Evolutionary conservation across 305 asterid species (phyloP).

Genomic region (Solanum chacoense): DNA sequence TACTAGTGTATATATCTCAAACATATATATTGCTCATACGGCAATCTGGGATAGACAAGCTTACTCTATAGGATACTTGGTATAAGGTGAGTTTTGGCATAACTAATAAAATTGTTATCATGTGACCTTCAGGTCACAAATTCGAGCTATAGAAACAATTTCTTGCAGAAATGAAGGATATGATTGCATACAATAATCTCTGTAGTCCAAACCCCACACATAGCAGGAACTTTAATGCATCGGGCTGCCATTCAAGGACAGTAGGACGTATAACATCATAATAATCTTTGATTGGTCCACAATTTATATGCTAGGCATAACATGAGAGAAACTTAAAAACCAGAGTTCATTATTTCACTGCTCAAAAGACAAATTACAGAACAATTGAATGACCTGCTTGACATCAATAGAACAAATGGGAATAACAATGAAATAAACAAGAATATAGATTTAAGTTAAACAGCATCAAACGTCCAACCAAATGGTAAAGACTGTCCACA

Average conservation of each 20-base stretch:
- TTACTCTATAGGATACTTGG: neutral
- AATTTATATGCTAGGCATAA: neutral
- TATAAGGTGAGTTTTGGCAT: neutral
- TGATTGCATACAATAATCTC: neutral
- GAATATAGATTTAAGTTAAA: neutral
- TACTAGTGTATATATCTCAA: neutral
- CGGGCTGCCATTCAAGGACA: neutral
- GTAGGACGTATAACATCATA: neutral
- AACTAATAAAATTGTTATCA: neutral
- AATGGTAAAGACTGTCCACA: neutral
- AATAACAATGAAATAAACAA: neutral
- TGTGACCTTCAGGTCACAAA: accelerated
- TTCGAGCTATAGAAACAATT: neutral
- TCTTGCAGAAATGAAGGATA: neutral
- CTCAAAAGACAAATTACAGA: neutral
- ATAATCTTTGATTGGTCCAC: neutral
- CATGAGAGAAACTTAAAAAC: neutral
- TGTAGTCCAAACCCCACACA: neutral
- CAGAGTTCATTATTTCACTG: neutral
- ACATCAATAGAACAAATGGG: neutral
- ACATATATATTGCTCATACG: neutral
- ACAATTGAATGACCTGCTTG: neutral
- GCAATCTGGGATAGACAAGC: neutral
- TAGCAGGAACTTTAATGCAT: neutral
- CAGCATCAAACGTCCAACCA: neutral